Evolutionary conservation across 352 stramenopile genomes (phyloP).

Genomic region (Globisporangium paddicum): DNA sequence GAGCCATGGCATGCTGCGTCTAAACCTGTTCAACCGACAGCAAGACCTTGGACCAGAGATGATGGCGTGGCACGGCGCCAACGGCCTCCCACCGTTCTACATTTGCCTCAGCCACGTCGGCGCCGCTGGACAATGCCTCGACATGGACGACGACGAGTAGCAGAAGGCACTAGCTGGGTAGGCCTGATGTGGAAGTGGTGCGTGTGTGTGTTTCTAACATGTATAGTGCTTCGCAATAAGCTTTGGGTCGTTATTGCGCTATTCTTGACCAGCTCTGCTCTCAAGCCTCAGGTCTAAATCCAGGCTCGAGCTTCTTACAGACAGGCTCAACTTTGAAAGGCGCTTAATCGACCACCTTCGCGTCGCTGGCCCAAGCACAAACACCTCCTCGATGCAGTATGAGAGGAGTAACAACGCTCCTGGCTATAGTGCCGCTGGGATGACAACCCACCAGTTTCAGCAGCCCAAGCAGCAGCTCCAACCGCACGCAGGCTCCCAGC

Average conservation of each 20-base stretch:
- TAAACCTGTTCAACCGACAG: constrained; percentile 53
- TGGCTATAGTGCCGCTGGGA: constrained; percentile 6
- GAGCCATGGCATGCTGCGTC: constrained; percentile 36
- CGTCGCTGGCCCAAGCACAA: not conserved
- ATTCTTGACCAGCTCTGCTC: not conserved
- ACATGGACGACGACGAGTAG: not conserved
- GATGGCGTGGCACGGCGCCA: constrained; percentile 33
- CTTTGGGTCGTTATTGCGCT: not conserved
- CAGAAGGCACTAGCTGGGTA: not conserved
- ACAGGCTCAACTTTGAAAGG: no score
- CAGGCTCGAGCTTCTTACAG: no score
- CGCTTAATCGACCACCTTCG: not conserved
- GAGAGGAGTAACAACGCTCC: constrained; percentile 16
- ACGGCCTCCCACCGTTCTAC: constrained; percentile 54
- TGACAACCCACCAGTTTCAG: not conserved
- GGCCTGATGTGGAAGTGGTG: no score
- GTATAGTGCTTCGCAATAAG: not conserved
- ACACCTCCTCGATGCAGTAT: constrained; percentile 23
- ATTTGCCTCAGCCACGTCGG: constrained; percentile 75
- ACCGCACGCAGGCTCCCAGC: not conserved
- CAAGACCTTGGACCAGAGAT: constrained; percentile 47
- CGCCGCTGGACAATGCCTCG: constrained; percentile 4
- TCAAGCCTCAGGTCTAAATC: not conserved
- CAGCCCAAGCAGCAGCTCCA: not conserved
- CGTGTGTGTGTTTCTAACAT: not conserved